phyloP scores from a whole-genome alignment of 2,329 filamentous ascomycete species.

The Diaporthe eres region DNA sequence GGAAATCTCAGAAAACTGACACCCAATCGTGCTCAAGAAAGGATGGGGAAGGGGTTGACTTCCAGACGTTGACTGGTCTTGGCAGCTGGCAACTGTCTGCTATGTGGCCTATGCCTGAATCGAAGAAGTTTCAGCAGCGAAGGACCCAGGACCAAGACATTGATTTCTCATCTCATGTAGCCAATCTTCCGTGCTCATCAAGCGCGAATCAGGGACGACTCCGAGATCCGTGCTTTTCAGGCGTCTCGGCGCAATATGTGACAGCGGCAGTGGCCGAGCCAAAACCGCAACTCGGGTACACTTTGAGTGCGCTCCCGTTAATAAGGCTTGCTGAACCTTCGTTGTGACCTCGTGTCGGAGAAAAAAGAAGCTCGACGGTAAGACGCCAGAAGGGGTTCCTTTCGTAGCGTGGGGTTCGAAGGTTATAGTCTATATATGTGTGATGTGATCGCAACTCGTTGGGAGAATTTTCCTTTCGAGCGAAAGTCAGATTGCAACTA shows the following conservation, averaged over 20 bases:
- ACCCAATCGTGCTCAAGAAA: constrained; percentile 11
- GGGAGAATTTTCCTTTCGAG: neutral
- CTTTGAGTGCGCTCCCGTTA: neutral
- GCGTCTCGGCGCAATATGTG: constrained; percentile 23
- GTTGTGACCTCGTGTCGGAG: constrained; percentile 10
- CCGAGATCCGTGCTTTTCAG: constrained; percentile 21
- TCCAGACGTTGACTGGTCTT: constrained; percentile 32
- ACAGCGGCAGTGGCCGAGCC: constrained; percentile 24
- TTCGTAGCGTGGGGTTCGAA: neutral
- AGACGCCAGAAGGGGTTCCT: neutral
- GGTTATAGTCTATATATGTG: neutral
- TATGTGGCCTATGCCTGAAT: constrained; percentile 16
- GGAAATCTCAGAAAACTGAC: neutral
- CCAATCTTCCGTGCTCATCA: constrained; percentile 21
- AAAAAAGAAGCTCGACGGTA: constrained; percentile 5
- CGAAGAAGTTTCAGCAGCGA: constrained; percentile 28
- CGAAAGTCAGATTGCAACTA: constrained; percentile 26
- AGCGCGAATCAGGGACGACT: constrained; percentile 33
- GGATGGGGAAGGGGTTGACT: constrained; percentile 26
- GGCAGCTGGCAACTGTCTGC: constrained; percentile 23
- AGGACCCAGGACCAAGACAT: constrained; percentile 19
- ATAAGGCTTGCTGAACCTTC: constrained; percentile 1
- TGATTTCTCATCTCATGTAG: constrained; percentile 30
- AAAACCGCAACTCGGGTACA: neutral
- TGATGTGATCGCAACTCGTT: constrained; percentile 14